Evolutionary conservation across 495 filamentous ascomycete species (phyloP).

Genomic region (Aspergillus kassunensis): DNA sequence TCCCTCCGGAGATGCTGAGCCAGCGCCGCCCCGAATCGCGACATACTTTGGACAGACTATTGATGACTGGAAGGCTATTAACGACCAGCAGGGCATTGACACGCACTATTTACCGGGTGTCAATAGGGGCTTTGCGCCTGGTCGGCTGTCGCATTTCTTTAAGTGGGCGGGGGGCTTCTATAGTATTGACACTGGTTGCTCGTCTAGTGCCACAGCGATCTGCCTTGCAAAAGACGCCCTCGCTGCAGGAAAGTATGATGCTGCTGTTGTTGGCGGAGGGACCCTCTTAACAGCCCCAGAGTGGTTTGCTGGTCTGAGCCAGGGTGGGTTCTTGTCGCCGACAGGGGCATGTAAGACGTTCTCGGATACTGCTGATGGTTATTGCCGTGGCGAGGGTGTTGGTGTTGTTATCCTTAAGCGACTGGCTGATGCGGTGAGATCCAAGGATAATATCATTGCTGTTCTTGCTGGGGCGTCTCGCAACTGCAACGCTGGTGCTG

Average conservation of each 20-base stretch:
- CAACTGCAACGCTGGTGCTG: slow-evolving; percentile 39
- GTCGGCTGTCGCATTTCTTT: slow-evolving; percentile 1
- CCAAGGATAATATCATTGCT: slow-evolving; percentile 4
- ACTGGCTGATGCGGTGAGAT: neutral
- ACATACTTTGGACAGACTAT: slow-evolving; percentile 6
- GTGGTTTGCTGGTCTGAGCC: neutral
- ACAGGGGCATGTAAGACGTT: slow-evolving; percentile 6
- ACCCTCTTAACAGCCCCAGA: neutral
- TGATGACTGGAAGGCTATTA: slow-evolving; percentile 3
- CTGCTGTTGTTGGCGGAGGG: neutral
- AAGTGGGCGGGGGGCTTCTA: slow-evolving; percentile 6
- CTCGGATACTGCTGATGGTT: neutral
- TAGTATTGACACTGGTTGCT: slow-evolving; percentile 3
- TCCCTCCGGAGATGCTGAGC: neutral
- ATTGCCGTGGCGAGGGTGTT: slow-evolving; percentile 3
- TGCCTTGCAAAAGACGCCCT: slow-evolving; percentile 1
- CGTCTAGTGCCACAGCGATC: slow-evolving; percentile 2
- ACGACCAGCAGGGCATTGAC: slow-evolving; percentile 6
- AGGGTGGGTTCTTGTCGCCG: neutral
- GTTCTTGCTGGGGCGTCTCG: slow-evolving; percentile 21
- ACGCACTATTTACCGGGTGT: slow-evolving; percentile 3
- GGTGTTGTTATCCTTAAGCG: slow-evolving; percentile 3
- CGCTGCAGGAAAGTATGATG: neutral
- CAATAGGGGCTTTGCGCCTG: slow-evolving; percentile 1
- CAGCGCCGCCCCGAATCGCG: slow-evolving; percentile 1